Conservation (phyloP, 2,329 filamentous ascomycete genomes). For the Botryosphaeria dothidea region DNA sequence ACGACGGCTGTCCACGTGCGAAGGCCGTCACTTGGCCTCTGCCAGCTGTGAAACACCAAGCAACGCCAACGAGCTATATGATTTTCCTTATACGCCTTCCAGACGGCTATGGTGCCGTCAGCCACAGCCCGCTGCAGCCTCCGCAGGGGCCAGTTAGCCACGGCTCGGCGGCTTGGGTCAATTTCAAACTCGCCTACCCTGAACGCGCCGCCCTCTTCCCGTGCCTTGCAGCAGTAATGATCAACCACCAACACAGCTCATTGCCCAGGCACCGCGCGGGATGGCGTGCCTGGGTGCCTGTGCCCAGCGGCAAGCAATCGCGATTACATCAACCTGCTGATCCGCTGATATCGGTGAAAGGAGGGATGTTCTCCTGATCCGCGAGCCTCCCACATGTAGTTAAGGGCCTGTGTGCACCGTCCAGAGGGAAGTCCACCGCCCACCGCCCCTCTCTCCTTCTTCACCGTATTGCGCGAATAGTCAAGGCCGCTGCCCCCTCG, state of each 20-base stretch:
- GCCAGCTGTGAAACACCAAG: not conserved
- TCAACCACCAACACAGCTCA: not conserved
- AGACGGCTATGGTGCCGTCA: not conserved
- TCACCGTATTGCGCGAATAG: slow-evolving; percentile 6
- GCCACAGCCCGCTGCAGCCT: not conserved
- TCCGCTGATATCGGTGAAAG: slow-evolving; percentile 2
- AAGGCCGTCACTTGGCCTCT: not conserved
- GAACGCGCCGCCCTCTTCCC: not conserved
- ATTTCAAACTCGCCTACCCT: slow-evolving; percentile 7
- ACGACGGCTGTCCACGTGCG: not conserved
- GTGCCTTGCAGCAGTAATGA: not conserved
- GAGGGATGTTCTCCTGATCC: slow-evolving; percentile 4
- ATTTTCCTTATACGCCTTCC: not conserved
- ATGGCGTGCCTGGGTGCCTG: not conserved
- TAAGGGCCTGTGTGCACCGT: not conserved
- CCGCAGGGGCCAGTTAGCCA: not conserved
- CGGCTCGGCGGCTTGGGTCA: not conserved
- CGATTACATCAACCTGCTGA: slow-evolving; percentile 13
- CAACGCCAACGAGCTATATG: not conserved
- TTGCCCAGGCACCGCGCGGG: not conserved
- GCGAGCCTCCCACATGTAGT: not conserved
- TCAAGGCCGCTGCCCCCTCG: not conserved
- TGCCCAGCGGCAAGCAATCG: slow-evolving; percentile 10
- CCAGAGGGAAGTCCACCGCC: not conserved
- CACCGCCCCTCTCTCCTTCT: not conserved